A percentile compares a stretch with the other conserved stretches of the same genome.
phyloP scores from a whole-genome alignment of 129 eudicot species.

The Flaveria linearis region DNA sequence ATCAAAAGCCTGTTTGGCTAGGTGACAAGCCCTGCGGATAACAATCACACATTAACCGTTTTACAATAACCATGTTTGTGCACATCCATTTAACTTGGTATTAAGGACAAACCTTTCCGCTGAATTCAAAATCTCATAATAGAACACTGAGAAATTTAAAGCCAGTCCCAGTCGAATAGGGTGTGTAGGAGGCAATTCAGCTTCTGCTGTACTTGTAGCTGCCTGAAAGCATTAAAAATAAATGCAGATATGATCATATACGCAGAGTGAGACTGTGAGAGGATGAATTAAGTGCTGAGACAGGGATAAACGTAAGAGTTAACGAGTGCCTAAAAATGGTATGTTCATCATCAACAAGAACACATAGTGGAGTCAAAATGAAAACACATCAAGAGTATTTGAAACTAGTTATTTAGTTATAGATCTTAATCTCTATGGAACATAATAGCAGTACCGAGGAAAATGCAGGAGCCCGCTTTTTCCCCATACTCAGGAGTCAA shows the following conservation, averaged over 20 bases:
- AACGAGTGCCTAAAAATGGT: background rate
- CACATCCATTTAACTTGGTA: slow-evolving; percentile 6
- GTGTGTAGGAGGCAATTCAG: slow-evolving; percentile 62
- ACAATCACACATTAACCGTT: background rate
- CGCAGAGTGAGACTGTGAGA: background rate
- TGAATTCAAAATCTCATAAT: slow-evolving; percentile 64
- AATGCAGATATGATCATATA: background rate
- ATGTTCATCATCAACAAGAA: background rate
- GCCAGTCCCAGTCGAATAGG: slow-evolving; percentile 65
- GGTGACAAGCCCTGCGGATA: slow-evolving; percentile 48
- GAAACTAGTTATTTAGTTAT: too few species aligned
- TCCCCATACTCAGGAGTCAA: too few species aligned
- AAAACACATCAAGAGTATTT: too few species aligned
- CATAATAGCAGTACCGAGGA: too few species aligned
- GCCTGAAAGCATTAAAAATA: slow-evolving; percentile 40
- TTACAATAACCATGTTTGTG: background rate
- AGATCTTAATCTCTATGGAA: too few species aligned
- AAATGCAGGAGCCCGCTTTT: too few species aligned
- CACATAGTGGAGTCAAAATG: too few species aligned
- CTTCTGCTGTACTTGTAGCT: slow-evolving; percentile 53
- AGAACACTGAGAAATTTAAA: slow-evolving; percentile 64
- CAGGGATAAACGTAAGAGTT: too few species aligned
- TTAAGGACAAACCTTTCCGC: slow-evolving; percentile 52
- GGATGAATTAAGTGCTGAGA: background rate
- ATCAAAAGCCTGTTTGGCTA: slow-evolving; percentile 60